Conservation (phyloP, 2,329 filamentous ascomycete species). For the Paracorniculantispora psalliotae region DNA sequence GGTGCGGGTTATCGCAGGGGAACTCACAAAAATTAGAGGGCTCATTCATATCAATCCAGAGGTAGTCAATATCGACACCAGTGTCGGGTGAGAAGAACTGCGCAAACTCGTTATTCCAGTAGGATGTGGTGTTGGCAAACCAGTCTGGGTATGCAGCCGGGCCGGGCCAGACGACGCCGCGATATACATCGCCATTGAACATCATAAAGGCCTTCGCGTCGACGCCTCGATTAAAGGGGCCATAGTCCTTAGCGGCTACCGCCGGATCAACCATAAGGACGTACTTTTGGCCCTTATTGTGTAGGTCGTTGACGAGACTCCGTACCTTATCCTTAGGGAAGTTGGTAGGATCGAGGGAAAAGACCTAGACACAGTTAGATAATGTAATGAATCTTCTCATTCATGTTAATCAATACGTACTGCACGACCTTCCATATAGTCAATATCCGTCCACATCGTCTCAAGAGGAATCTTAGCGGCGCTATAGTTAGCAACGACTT, state of each 20-base stretch:
- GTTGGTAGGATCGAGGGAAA: conserved; percentile 59
- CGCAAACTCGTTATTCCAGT: conserved; percentile 64
- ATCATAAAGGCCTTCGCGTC: conserved; percentile 43
- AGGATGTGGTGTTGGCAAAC: conserved; percentile 62
- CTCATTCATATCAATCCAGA: conserved; percentile 68
- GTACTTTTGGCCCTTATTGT: conserved; percentile 62
- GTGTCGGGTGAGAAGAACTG: conserved; percentile 57
- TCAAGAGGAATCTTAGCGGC: conserved; percentile 61
- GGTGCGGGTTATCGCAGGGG: conserved; percentile 51
- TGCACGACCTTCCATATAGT: conserved; percentile 32
- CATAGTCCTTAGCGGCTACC: conserved; percentile 52
- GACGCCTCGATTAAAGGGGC: conserved; percentile 37
- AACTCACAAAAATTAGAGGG: conserved; percentile 29
- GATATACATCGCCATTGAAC: conserved; percentile 48
- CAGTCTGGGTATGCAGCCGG: conserved; percentile 69
- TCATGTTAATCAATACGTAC: conserved; percentile 1
- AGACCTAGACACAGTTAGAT: conserved; percentile 32
- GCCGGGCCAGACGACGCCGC: conserved; percentile 75
- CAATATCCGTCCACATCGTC: conserved; percentile 40
- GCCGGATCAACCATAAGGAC: conserved; percentile 76
- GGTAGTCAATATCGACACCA: conserved; percentile 68
- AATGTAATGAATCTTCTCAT: background rate
- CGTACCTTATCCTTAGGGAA: conserved; percentile 60
- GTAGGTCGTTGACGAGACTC: conserved; percentile 61
- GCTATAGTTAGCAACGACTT: conserved; percentile 63